Conservation (phyloP, 352 stramenopile species). For the Pythium phragmiticola region DNA sequence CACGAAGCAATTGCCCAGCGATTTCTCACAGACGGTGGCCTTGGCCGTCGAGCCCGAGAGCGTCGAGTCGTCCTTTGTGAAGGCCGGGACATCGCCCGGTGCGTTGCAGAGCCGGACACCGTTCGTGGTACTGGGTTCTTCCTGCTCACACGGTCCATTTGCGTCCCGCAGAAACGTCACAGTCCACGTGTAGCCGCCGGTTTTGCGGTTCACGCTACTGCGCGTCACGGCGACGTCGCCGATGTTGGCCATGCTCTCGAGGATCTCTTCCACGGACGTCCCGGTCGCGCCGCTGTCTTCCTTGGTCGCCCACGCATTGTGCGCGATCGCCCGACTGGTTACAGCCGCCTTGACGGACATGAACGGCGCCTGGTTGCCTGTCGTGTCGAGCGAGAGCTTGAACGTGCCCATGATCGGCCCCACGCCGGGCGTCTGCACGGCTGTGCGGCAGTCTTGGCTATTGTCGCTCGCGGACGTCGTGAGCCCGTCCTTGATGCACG, state of each 20-base stretch:
- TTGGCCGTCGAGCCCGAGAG: conserved; percentile 37
- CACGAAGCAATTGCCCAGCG: conserved; percentile 23
- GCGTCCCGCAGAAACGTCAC: conserved; percentile 93
- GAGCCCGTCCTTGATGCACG: conserved; percentile 63
- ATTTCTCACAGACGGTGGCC: conserved; percentile 34
- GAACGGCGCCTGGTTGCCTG: conserved; percentile 32
- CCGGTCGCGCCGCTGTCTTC: conserved; percentile 88
- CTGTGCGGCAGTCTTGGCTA: conserved; percentile 42
- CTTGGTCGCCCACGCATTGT: conserved; percentile 92
- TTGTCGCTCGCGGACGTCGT: conserved; percentile 61
- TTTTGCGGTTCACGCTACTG: conserved; percentile 78
- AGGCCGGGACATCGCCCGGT: conserved; percentile 89
- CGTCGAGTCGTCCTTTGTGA: conserved; percentile 37
- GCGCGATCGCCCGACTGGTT: conserved; percentile 81
- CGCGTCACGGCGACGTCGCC: conserved; percentile 92
- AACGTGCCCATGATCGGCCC: conserved; percentile 93
- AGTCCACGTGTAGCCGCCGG: conserved; percentile 94
- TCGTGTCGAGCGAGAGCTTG: conserved; percentile 87
- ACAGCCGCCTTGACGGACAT: conserved; percentile 66
- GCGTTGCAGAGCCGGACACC: conserved; percentile 88
- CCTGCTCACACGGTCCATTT: conserved; percentile 55
- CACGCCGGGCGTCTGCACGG: conserved; percentile 35
- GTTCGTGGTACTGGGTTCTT: conserved; percentile 32
- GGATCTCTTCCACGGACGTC: conserved; percentile 94
- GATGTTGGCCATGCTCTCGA: conserved; percentile 93